Conservation (phyloP, 1,139 yeast genomes). For the Yamadazyma diospyri region DNA sequence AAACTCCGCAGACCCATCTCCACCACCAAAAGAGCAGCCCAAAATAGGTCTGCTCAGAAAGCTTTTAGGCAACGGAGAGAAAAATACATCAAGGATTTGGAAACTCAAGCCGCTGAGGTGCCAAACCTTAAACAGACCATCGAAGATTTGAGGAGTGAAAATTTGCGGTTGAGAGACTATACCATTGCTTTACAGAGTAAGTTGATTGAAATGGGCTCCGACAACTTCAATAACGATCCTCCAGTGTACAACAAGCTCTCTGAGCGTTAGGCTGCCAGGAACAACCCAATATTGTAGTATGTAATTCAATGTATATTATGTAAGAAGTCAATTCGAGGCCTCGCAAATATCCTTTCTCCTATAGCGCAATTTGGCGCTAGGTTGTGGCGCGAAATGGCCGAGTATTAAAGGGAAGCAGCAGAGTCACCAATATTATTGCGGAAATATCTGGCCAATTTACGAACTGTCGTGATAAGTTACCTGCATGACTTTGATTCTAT, state of each 20-base stretch:
- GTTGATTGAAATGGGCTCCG: constrained; percentile 46
- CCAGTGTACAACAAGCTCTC: constrained; percentile 5
- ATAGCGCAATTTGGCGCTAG: too few relatives aligned
- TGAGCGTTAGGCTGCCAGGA: constrained; percentile 3
- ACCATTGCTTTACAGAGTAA: constrained; percentile 67
- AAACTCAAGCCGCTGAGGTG: constrained; percentile 61
- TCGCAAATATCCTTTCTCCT: too few relatives aligned
- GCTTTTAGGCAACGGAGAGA: constrained; percentile 84
- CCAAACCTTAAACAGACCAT: constrained; percentile 57
- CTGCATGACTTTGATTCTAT: too few relatives aligned
- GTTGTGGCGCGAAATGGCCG: too few relatives aligned
- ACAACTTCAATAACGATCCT: constrained; percentile 5
- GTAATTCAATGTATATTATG: not conserved
- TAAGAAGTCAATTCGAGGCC: too few relatives aligned
- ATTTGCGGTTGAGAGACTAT: constrained; percentile 69
- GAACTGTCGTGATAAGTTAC: too few relatives aligned
- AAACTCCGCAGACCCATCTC: constrained; percentile 40
- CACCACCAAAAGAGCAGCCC: constrained; percentile 79
- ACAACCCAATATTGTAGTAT: not conserved
- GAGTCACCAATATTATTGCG: too few relatives aligned
- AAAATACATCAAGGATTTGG: constrained; percentile 72
- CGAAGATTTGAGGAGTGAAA: constrained; percentile 64
- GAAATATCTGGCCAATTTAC: too few relatives aligned
- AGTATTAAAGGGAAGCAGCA: too few relatives aligned
- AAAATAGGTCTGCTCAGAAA: constrained; percentile 83